Percentiles rank a stretch among this genome's conserved stretches.
Conservation (phyloP, 805 yeast genomes). For the Ogataea zsoltii region DNA sequence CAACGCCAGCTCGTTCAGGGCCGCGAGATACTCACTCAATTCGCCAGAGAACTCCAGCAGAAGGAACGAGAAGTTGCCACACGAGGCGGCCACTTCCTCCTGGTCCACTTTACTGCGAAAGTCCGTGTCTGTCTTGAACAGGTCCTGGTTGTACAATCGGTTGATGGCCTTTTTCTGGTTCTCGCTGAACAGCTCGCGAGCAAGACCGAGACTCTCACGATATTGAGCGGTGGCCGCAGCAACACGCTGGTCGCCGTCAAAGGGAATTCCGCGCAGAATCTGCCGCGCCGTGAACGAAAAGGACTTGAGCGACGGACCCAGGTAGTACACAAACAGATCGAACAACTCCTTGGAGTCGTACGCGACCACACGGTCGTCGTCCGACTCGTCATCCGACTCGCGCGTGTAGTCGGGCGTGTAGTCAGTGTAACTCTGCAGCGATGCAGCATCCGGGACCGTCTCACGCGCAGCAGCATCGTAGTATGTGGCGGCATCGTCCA, state of each 20-base stretch:
- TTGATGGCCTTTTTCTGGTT: constrained; percentile 61
- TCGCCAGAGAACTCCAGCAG: constrained; percentile 64
- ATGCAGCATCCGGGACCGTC: constrained; percentile 9
- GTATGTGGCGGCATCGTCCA: constrained; percentile 34
- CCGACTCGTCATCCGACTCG: constrained; percentile 26
- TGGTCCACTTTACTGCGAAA: constrained; percentile 54
- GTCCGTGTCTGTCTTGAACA: constrained; percentile 43
- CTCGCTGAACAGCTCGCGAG: constrained; percentile 53
- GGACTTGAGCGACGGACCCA: constrained; percentile 74
- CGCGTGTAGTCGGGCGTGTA: neutral
- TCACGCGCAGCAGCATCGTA: neutral
- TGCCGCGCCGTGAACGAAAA: constrained; percentile 63
- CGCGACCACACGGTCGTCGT: constrained; percentile 28
- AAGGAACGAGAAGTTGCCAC: constrained; percentile 75
- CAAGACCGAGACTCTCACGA: constrained; percentile 46
- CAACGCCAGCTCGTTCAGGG: constrained; percentile 36
- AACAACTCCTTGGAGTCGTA: constrained; percentile 49
- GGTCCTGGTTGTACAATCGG: constrained; percentile 55
- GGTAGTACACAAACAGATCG: constrained; percentile 61
- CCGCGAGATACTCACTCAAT: constrained; percentile 46
- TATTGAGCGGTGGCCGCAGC: constrained; percentile 44
- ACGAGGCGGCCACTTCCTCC: constrained; percentile 81
- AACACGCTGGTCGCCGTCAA: constrained; percentile 41
- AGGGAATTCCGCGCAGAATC: constrained; percentile 60
- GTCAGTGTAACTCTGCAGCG: constrained; percentile 14